phyloP scores from a whole-genome alignment of 495 filamentous ascomycete species.

The Ascodesmis nigricans region DNA sequence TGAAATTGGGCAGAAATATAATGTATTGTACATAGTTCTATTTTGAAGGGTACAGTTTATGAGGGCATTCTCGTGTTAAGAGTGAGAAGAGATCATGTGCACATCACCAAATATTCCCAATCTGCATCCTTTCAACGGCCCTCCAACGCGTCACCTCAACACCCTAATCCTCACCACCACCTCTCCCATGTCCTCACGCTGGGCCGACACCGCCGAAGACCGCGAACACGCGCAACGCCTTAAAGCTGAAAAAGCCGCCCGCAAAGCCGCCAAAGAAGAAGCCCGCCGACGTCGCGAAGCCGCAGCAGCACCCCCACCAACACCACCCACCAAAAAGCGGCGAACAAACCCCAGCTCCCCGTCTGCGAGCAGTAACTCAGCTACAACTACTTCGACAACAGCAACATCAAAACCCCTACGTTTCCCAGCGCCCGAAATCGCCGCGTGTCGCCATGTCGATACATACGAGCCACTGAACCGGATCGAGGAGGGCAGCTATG shows the following conservation, averaged over 20 bases:
- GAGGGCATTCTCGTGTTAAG: no score
- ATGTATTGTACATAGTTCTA: no score
- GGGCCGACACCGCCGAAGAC: conserved; percentile 58
- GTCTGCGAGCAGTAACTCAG: conserved; percentile 28
- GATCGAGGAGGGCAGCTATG: conserved; percentile 94
- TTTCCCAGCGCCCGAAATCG: conserved; percentile 48
- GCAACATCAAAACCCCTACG: conserved; percentile 35
- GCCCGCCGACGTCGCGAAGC: conserved; percentile 51
- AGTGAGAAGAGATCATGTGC: no score
- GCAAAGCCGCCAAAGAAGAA: conserved; percentile 64
- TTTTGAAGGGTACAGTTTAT: no score
- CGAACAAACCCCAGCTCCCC: conserved; percentile 10
- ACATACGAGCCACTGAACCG: conserved; percentile 84
- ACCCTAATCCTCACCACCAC: conserved; percentile 1
- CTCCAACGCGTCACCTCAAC: no score
- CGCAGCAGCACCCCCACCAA: conserved; percentile 20
- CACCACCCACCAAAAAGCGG: conserved; percentile 8
- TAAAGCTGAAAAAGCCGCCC: conserved; percentile 76
- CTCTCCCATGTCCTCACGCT: conserved; percentile 53
- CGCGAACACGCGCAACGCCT: conserved; percentile 45
- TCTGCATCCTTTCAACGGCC: no score
- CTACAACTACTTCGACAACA: conserved; percentile 20
- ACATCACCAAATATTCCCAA: no score
- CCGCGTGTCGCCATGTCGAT: conserved; percentile 57
- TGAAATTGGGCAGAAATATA: no score